A percentile compares a stretch with the other conserved stretches of the same genome.
These are phyloP conservation scores for Neurospora sp. DNA, from an alignment of 495 filamentous ascomycete species.

Conservation along the genomic window DNA sequence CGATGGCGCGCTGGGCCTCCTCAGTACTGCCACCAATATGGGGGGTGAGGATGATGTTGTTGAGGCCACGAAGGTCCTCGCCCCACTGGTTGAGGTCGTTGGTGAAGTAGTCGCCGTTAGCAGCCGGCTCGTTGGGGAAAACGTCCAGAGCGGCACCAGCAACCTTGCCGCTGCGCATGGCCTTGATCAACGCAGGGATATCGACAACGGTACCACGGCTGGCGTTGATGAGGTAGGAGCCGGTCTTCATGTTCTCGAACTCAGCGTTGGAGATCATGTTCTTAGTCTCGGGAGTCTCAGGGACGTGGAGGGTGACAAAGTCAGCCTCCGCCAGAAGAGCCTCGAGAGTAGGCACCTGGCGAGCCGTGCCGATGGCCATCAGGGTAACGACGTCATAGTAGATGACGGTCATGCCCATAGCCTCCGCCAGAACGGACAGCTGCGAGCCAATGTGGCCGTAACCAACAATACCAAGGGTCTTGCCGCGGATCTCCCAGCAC, in stretches of 20 bases:
- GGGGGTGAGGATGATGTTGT: slow-evolving; percentile 89
- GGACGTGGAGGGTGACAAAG: slow-evolving; percentile 91
- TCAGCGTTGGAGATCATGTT: slow-evolving; percentile 74
- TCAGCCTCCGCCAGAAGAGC: slow-evolving; percentile 70
- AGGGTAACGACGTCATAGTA: slow-evolving; percentile 90
- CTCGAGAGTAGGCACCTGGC: slow-evolving; percentile 69
- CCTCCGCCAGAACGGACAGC: slow-evolving; percentile 88
- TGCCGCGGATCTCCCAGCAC: slow-evolving; percentile 98
- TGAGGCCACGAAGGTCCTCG: slow-evolving; percentile 73
- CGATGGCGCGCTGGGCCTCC: slow-evolving; percentile 94
- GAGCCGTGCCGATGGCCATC: slow-evolving; percentile 83
- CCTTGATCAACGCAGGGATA: slow-evolving; percentile 82
- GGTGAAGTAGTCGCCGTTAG: slow-evolving; percentile 92
- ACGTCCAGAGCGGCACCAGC: slow-evolving; percentile 95
- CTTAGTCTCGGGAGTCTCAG: slow-evolving; percentile 82
- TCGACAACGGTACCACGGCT: slow-evolving; percentile 90
- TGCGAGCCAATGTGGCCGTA: slow-evolving; percentile 98
- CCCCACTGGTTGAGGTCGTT: slow-evolving; percentile 75
- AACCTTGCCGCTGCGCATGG: slow-evolving; percentile 78
- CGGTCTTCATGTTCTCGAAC: slow-evolving; percentile 81
- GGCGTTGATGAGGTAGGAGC: slow-evolving; percentile 92
- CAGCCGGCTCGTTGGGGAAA: slow-evolving; percentile 85
- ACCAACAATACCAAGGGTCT: slow-evolving; percentile 92
- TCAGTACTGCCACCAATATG: slow-evolving; percentile 98
- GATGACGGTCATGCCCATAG: slow-evolving; percentile 95